These are phyloP conservation scores for Stephanodiscus minutulus DNA, from an alignment of 108 stramenopile genomes.

Conservation along the genomic window DNA sequence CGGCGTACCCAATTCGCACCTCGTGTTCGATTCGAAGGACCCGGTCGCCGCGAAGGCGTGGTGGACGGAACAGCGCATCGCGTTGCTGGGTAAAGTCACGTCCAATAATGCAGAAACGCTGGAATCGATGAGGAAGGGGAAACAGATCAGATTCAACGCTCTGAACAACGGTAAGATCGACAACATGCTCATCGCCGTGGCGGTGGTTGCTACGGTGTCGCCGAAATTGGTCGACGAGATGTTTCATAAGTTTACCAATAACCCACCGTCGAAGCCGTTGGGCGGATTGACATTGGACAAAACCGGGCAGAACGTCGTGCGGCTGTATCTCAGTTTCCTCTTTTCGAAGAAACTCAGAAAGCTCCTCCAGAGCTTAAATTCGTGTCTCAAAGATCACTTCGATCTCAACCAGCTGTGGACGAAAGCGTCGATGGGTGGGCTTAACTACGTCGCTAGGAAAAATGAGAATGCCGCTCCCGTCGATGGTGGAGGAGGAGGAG, in stretches of 20 bases:
- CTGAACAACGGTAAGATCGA: conserved; percentile 70
- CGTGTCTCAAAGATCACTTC: conserved; percentile 81
- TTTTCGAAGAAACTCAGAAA: conserved; percentile 77
- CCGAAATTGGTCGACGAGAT: conserved; percentile 47
- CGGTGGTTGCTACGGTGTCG: conserved; percentile 78
- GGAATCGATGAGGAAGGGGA: conserved; percentile 65
- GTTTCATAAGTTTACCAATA: conserved; percentile 42
- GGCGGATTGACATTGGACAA: conserved; percentile 48
- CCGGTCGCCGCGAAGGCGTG: conserved; percentile 62
- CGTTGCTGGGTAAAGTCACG: conserved; percentile 66
- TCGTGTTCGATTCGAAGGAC: conserved; percentile 75
- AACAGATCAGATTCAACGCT: conserved; percentile 68
- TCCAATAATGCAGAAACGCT: conserved; percentile 55
- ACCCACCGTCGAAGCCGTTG: conserved; percentile 18
- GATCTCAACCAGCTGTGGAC: conserved; percentile 73
- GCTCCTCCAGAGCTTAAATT: conserved; percentile 71
- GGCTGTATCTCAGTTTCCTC: conserved; percentile 66
- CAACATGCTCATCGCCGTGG: conserved; percentile 63
- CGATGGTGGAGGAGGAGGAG: conserved; percentile 40
- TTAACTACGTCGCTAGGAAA: conserved; percentile 49
- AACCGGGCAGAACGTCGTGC: conserved; percentile 59
- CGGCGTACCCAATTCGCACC: conserved; percentile 31
- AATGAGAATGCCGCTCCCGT: conserved; percentile 23
- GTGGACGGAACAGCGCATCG: conserved; percentile 83
- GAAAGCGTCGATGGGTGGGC: conserved; percentile 70